Conservation (phyloP, 1,284 basidiomycete genomes). For the Fomitopsis pinicola region DNA sequence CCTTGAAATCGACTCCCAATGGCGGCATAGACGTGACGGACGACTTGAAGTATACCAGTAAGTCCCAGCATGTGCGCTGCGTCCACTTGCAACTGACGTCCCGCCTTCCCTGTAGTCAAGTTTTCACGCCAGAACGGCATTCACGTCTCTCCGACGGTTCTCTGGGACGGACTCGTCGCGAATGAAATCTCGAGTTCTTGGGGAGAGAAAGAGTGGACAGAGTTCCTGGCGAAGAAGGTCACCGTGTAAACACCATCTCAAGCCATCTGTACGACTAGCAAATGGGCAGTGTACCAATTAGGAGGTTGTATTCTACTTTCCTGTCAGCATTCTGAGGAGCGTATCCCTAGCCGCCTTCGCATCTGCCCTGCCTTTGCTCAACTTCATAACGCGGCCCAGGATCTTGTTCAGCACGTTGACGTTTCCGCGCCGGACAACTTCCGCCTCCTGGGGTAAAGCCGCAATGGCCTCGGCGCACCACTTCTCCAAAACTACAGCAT, state of each 20-base stretch:
- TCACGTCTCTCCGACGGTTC: slow-evolving; percentile 86
- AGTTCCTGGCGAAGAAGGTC: slow-evolving; percentile 73
- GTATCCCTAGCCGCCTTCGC: slow-evolving; percentile 43
- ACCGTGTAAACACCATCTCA: slow-evolving; percentile 16
- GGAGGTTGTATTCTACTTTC: background rate
- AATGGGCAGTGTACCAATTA: background rate
- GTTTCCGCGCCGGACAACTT: slow-evolving; percentile 70
- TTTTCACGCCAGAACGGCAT: slow-evolving; percentile 88
- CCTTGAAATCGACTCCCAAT: slow-evolving; percentile 62
- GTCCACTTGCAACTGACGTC: background rate
- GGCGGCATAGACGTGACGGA: slow-evolving; percentile 76
- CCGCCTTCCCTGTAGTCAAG: slow-evolving; percentile 53
- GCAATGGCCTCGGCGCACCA: slow-evolving; percentile 65
- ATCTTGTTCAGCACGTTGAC: slow-evolving; percentile 84
- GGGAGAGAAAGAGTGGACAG: slow-evolving; percentile 81
- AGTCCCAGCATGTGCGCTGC: slow-evolving; percentile 15
- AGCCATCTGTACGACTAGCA: background rate
- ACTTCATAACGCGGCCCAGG: slow-evolving; percentile 88
- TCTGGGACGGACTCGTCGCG: slow-evolving; percentile 84
- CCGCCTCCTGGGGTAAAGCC: slow-evolving; percentile 68
- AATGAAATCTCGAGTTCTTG: slow-evolving; percentile 81
- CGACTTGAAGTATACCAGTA: slow-evolving; percentile 82
- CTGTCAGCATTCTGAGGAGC: slow-evolving; percentile 40
- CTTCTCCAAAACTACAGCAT: slow-evolving; percentile 36
- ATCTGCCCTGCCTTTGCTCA: slow-evolving; percentile 77